Base-by-base conservation (phyloP, 805 yeast species). In the Candida sanyiensis region DNA sequence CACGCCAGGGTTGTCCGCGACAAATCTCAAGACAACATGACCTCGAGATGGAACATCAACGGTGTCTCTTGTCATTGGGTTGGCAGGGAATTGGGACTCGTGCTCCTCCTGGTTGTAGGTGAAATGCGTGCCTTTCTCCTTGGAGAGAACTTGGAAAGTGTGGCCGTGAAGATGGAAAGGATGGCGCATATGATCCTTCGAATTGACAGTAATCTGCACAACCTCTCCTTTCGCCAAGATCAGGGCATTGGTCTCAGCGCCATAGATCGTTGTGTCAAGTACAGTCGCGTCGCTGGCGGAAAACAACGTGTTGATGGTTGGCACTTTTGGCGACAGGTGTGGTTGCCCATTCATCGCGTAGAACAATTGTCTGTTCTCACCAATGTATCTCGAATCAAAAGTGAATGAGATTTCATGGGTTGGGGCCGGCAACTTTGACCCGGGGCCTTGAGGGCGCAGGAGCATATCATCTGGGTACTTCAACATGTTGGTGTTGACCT, bases 1-100 rank as follows among this genome's bases (percentile, higher is more conserved):
- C 15, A 85, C 80, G 34, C 97, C 97, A 0, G 96, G 96, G 51
- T 88, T 88, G 51, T 83, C 75, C 7, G 96, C 87, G 46, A 66
- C 69, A 58, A 86, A 86, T 45, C 96, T 66, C 22, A 77, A 51
- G 10, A 77, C 85, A 30, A 78, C 62, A 54, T 76, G 72, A 0
- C 89, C 86, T 46, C 76, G 74, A 6, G 82, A 74, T 28, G 77
- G 73, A 12, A 86, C 77, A 43, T 72, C 66, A n/a, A 79, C 75
- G 0, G 90, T 82, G 54, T 87, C 96, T 56, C 96, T 70, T 27
- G 67, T 56, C 57, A 75, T 56, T 20, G 88, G 94, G 35, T 58
- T 57, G 22, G 71, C 72, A 2, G 83, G 83, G 46, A 63, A 68
- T 5, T 29, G 30, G 11, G 26, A 25, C 10, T 39, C 44, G 2